These are phyloP conservation scores for Linum tenue DNA, from an alignment of 345 rosid genomes.

Conservation along the genomic window DNA sequence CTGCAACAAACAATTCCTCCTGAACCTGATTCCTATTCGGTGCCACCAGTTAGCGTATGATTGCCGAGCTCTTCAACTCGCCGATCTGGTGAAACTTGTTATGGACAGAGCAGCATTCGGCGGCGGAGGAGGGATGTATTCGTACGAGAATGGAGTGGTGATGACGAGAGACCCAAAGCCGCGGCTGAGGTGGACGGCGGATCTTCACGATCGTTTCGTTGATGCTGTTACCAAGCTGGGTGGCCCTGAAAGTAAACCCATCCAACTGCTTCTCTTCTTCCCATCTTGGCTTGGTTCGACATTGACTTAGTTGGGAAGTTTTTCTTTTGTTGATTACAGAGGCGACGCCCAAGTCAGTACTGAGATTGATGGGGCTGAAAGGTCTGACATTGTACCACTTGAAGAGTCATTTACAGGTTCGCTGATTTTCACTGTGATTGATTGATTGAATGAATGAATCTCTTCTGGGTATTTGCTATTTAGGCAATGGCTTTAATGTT, in stretches of 20 bases:
- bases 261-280: neutral
- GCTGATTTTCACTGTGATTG: neutral
- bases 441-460: too few species aligned
- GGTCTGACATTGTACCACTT: constrained; percentile 89
- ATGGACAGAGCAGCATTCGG: constrained; percentile 43
- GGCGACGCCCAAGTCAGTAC: constrained; percentile 88
- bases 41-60: too few species aligned
- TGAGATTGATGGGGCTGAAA: constrained; percentile 80
- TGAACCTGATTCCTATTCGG: too few species aligned
- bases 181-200: constrained; percentile 59
- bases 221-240: constrained; percentile 65
- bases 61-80: too few species aligned
- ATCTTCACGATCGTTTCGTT: constrained; percentile 58
- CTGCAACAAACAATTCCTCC: too few species aligned
- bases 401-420: constrained; percentile 91
- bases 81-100: too few species aligned
- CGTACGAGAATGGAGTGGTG: constrained; percentile 52
- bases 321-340: constrained; percentile 26
- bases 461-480: too few species aligned
- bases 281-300: neutral
- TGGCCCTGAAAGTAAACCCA: constrained; percentile 50
- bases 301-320: neutral
- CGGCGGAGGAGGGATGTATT: constrained; percentile 18
- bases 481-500: too few species aligned
- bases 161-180: constrained; percentile 91